Evolutionary conservation across 2,329 filamentous ascomycete species (phyloP).

Genomic region (Curvularia sp.): DNA sequence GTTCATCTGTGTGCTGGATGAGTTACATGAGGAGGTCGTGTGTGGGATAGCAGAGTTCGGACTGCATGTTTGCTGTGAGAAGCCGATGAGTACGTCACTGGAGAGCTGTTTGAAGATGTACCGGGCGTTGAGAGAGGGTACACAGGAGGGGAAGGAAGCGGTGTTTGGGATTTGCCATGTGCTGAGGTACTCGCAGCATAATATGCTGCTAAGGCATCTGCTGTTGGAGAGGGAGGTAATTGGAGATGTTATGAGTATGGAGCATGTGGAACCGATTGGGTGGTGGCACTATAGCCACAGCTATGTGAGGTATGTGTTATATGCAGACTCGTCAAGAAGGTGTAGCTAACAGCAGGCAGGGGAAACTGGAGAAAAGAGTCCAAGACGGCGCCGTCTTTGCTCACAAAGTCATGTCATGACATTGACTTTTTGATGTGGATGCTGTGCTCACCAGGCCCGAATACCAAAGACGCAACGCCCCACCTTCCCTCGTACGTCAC

Average conservation of each 20-base stretch:
- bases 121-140: slow-evolving; percentile 55
- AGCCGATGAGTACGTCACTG: slow-evolving; percentile 83
- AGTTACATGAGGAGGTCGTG: slow-evolving; percentile 84
- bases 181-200: slow-evolving; percentile 90
- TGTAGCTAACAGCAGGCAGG: slow-evolving; percentile 48
- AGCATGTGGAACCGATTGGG: slow-evolving; percentile 93
- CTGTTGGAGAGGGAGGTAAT: slow-evolving; percentile 77
- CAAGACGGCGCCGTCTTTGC: slow-evolving; percentile 76
- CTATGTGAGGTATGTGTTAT: slow-evolving; percentile 64
- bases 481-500: slow-evolving; percentile 80
- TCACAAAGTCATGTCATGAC: slow-evolving; percentile 97
- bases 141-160: slow-evolving; percentile 17
- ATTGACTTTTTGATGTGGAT: slow-evolving; percentile 94
- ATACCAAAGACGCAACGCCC: slow-evolving; percentile 53
- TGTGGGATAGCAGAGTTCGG: slow-evolving; percentile 71
- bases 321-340: background rate
- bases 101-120: slow-evolving; percentile 80
- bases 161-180: slow-evolving; percentile 95
- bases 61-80: slow-evolving; percentile 93
- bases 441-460: slow-evolving; percentile 72
- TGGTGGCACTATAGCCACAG: slow-evolving; percentile 84
- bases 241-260: slow-evolving; percentile 83
- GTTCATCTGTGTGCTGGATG: slow-evolving; percentile 81
- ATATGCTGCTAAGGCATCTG: slow-evolving; percentile 80
- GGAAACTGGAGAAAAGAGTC: slow-evolving; percentile 92